Conservation (phyloP, 768 basidiomycete species). For the Boletus tomentosulus region DNA sequence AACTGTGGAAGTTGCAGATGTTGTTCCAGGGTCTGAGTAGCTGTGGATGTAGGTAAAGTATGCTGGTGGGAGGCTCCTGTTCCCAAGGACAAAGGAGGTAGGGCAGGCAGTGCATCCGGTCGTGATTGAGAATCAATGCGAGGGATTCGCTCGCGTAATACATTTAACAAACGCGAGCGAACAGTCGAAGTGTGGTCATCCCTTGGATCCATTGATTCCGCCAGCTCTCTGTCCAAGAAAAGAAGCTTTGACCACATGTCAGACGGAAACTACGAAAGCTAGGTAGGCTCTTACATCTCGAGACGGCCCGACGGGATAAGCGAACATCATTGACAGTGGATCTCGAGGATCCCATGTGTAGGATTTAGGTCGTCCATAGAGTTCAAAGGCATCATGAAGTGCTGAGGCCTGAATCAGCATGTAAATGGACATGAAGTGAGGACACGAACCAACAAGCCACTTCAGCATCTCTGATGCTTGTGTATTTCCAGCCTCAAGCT, state of each 20-base stretch:
- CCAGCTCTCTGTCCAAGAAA: conserved; percentile 83
- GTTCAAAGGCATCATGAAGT: conserved; percentile 78
- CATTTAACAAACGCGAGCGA: conserved; percentile 55
- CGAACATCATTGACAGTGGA: conserved; percentile 83
- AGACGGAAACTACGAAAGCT: conserved; percentile 6
- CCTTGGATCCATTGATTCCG: conserved; percentile 71
- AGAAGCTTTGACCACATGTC: conserved; percentile 50
- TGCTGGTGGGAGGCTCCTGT: conserved; percentile 26
- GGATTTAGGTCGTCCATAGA: conserved; percentile 82
- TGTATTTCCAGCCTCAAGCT: conserved; percentile 57
- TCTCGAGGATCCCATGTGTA: conserved; percentile 93
- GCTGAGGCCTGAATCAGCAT: conserved; percentile 38
- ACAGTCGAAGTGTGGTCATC: conserved; percentile 73
- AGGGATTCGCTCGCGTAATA: conserved; percentile 64
- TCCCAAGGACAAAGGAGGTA: conserved; percentile 12
- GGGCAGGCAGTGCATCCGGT: conserved; percentile 9
- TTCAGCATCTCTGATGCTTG: conserved; percentile 82
- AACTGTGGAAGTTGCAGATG: conserved; percentile 40
- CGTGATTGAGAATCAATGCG: conserved; percentile 25
- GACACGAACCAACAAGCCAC: conserved; percentile 76
- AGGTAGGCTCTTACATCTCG: conserved; percentile 61
- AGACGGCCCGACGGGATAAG: conserved; percentile 81
- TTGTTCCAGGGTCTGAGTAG: conserved; percentile 7
- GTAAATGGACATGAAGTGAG: not conserved
- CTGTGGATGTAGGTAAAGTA: conserved; percentile 20